Conservation (phyloP, 192 early-diverging fungal genomes). For the Pilobolus umbonatus region DNA sequence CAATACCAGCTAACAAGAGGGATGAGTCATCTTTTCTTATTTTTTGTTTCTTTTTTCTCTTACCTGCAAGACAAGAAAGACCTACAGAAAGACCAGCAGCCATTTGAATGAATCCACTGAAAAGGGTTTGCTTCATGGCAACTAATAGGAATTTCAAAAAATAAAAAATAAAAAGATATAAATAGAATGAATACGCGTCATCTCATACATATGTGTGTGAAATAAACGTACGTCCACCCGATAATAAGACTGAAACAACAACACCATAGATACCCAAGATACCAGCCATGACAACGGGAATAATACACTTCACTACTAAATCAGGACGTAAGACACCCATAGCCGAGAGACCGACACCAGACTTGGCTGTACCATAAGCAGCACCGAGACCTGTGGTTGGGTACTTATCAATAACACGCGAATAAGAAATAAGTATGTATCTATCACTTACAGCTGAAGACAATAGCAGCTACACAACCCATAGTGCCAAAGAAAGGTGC, state of each 20-base stretch:
- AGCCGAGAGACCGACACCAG: slow-evolving; percentile 93
- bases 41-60: background rate
- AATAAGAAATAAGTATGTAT: background rate
- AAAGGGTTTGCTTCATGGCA: slow-evolving; percentile 40
- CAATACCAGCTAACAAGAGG: slow-evolving; percentile 69
- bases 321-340: slow-evolving; percentile 93
- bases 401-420: background rate
- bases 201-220: background rate
- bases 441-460: slow-evolving; percentile 74
- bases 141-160: too few species aligned
- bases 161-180: slow-evolving; percentile 26
- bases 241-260: slow-evolving; percentile 90
- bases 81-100: slow-evolving; percentile 92
- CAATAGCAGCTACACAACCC: slow-evolving; percentile 86
- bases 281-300: slow-evolving; percentile 99
- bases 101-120: slow-evolving; percentile 85
- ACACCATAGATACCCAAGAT: slow-evolving; percentile 98
- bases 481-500: slow-evolving; percentile 94
- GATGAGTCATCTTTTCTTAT: background rate
- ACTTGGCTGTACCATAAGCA: slow-evolving; percentile 96
- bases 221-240: slow-evolving; percentile 60
- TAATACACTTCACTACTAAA: slow-evolving; percentile 80
- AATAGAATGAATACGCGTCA: slow-evolving; percentile 27
- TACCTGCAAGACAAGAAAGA: slow-evolving; percentile 73
- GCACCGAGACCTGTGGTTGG: slow-evolving; percentile 79